These are phyloP conservation scores for Clarireedia homoeocarpa DNA, from an alignment of 2,329 filamentous ascomycete genomes.

Conservation along the genomic window DNA sequence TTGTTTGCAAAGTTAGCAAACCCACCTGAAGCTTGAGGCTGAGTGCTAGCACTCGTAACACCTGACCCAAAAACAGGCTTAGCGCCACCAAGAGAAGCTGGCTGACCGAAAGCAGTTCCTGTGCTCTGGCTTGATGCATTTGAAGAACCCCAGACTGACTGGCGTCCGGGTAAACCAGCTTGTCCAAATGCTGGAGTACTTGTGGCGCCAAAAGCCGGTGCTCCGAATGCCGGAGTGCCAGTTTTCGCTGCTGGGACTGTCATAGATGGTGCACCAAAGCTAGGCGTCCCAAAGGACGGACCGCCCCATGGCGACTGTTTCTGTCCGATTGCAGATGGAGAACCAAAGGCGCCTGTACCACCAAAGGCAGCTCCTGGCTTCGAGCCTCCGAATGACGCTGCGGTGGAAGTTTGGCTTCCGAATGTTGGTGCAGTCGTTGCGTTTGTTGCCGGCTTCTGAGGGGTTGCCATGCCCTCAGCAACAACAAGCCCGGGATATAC, in stretches of 20 bases:
- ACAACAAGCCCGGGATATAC: constrained; percentile 63
- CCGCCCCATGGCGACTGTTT: constrained; percentile 16
- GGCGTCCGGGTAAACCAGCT: constrained; percentile 37
- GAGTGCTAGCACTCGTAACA: constrained; percentile 21
- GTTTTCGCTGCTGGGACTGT: constrained; percentile 20
- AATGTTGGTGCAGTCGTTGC: constrained; percentile 20
- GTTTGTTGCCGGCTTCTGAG: constrained; percentile 18
- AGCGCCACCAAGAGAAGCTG: constrained; percentile 37
- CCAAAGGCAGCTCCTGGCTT: constrained; percentile 20
- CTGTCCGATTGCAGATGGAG: constrained; percentile 18
- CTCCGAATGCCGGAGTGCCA: constrained; percentile 40
- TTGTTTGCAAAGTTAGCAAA: constrained; percentile 48
- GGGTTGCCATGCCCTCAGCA: constrained; percentile 25
- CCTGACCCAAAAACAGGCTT: constrained; percentile 32
- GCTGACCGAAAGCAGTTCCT: constrained; percentile 45
- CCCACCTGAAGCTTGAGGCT: constrained; percentile 34
- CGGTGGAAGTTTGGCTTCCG: constrained; percentile 9
- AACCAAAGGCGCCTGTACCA: constrained; percentile 29
- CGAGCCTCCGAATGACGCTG: constrained; percentile 31
- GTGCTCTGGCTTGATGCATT: constrained; percentile 22
- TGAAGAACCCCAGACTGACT: constrained; percentile 46
- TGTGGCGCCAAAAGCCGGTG: constrained; percentile 37
- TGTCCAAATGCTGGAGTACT: constrained; percentile 21
- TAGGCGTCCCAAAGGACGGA: constrained; percentile 42
- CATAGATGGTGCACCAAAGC: constrained; percentile 25